A percentile compares a stretch with the other conserved stretches of the same genome.
Evolutionary conservation across 2,329 filamentous ascomycete species (phyloP).

Genomic region (Cyphellophora attinorum): DNA sequence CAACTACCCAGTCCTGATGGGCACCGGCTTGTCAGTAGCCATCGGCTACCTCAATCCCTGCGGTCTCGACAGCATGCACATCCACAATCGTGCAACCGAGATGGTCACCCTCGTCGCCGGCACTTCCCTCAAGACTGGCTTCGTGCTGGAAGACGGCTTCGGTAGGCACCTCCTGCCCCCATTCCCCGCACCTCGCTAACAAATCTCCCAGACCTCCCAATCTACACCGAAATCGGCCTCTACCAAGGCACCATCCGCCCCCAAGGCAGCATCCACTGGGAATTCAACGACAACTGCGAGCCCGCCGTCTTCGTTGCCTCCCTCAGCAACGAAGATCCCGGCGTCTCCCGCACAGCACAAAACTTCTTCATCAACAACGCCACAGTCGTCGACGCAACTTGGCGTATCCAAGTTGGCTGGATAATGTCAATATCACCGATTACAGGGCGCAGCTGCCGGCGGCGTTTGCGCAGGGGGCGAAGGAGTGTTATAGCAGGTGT

Average conservation of each 20-base stretch:
- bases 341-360: conserved; percentile 31
- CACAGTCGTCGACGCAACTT: conserved; percentile 33
- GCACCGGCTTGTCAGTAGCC: conserved; percentile 42
- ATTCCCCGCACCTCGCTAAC: background rate
- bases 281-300: conserved; percentile 39
- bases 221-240: conserved; percentile 26
- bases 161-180: conserved; percentile 2
- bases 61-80: conserved; percentile 49
- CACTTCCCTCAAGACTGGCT: conserved; percentile 37
- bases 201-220: conserved; percentile 24
- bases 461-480: conserved; percentile 8
- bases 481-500: conserved; percentile 7
- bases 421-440: conserved; percentile 10
- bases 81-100: conserved; percentile 45
- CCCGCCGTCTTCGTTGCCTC: background rate
- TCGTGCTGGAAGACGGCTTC: conserved; percentile 40
- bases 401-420: conserved; percentile 9
- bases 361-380: conserved; percentile 38
- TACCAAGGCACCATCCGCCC: conserved; percentile 42
- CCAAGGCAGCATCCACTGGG: conserved; percentile 45
- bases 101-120: conserved; percentile 44
- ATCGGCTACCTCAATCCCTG: conserved; percentile 43
- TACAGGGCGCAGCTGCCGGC: conserved; percentile 8
- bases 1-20: conserved; percentile 48
- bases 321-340: conserved; percentile 26